Conservation (phyloP, 441 rosid species). For the Corymbia citriodora region DNA sequence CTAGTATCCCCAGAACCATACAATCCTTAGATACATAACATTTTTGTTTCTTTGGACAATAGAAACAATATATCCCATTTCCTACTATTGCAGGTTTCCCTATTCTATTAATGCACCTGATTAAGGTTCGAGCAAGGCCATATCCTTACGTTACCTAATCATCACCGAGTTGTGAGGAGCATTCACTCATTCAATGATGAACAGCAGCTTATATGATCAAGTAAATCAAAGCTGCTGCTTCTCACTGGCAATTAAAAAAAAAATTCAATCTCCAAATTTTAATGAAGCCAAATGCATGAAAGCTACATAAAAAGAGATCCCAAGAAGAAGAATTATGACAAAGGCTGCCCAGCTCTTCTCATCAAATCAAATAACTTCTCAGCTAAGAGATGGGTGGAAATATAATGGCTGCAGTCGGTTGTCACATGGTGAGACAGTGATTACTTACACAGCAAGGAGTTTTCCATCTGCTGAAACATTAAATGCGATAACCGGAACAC, state of each 20-base stretch:
- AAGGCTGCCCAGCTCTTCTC: not conserved
- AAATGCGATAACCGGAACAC: conserved; percentile 60
- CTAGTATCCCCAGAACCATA: not conserved
- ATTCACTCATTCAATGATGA: not conserved
- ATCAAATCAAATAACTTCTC: not conserved
- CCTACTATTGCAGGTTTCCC: not conserved
- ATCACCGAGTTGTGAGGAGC: not conserved
- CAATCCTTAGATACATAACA: not conserved
- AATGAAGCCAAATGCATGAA: not conserved
- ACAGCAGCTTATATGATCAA: not conserved
- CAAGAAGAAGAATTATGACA: not conserved
- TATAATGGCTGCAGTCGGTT: not conserved
- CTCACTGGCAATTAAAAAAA: not conserved
- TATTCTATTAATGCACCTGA: not conserved
- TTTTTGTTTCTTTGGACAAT: not conserved
- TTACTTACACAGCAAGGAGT: conserved; percentile 67
- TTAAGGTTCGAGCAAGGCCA: not conserved
- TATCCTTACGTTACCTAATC: not conserved
- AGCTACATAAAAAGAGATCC: not conserved
- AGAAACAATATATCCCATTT: not conserved
- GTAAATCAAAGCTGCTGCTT: not conserved
- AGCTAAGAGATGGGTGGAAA: not conserved
- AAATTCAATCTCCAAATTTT: not conserved
- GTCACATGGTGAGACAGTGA: not conserved
- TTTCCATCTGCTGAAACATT: conserved; percentile 83